Evolutionary conservation across 2,329 filamentous ascomycete genomes (phyloP).

Genomic region (Cladosporium sp.): DNA sequence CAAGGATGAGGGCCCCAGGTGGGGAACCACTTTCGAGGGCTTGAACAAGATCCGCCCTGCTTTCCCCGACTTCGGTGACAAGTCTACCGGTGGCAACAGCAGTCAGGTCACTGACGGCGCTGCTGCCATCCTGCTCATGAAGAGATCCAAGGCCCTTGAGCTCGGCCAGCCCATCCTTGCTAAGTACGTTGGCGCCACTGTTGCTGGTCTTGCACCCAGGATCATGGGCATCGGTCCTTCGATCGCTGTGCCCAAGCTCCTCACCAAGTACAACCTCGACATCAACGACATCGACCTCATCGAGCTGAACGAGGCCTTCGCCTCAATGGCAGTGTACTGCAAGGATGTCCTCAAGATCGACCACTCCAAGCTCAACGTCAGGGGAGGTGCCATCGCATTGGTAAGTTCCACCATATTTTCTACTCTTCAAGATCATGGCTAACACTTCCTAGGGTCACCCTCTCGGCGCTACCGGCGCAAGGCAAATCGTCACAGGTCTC

Average conservation of each 20-base stretch:
- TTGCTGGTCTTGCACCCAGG: constrained; percentile 82
- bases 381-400: constrained; percentile 77
- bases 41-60: constrained; percentile 82
- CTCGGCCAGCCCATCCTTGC: constrained; percentile 87
- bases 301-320: constrained; percentile 97
- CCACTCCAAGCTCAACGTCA: constrained; percentile 72
- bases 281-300: constrained; percentile 82
- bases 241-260: constrained; percentile 71
- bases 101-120: constrained; percentile 94
- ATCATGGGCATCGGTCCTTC: constrained; percentile 95
- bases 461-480: constrained; percentile 69
- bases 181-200: constrained; percentile 89
- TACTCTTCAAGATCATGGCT: background rate
- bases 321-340: constrained; percentile 96
- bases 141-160: constrained; percentile 80
- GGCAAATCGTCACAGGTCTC: constrained; percentile 79
- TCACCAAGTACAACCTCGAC: constrained; percentile 71
- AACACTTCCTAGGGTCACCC: constrained; percentile 59
- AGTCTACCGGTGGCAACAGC: constrained; percentile 87
- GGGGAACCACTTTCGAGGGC: constrained; percentile 79
- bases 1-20: constrained; percentile 84
- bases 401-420: background rate
- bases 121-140: constrained; percentile 87
- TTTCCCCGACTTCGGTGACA: constrained; percentile 83
- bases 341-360: constrained; percentile 57